These are phyloP conservation scores for Favolaschia claudopus DNA, from an alignment of 768 basidiomycete genomes.

Conservation along the genomic window DNA sequence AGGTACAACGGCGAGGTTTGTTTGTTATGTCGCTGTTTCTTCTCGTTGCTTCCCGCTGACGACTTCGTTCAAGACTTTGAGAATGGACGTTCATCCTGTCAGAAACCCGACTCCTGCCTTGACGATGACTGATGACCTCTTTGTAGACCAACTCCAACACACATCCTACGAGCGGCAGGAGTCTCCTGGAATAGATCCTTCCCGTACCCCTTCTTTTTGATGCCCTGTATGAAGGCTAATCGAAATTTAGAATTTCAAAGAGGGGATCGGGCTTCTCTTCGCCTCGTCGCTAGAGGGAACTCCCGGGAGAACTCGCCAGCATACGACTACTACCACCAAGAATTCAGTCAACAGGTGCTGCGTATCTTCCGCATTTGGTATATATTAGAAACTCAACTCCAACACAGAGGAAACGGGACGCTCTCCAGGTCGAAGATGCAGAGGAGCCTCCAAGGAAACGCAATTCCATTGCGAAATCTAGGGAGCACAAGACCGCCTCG, in stretches of 20 bases:
- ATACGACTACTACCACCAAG: conserved; percentile 34
- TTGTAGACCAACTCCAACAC: background rate
- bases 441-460: conserved; percentile 22
- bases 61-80: background rate
- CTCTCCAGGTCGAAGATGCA: conserved; percentile 7
- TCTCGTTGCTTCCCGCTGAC: too few relatives aligned
- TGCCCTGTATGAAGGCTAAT: conserved; percentile 11
- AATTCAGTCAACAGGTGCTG: conserved; percentile 32
- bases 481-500: background rate
- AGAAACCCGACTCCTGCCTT: background rate
- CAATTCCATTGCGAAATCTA: conserved; percentile 10
- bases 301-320: conserved; percentile 41
- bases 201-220: conserved; percentile 2
- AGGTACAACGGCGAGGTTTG: too few relatives aligned
- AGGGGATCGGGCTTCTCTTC: conserved; percentile 63
- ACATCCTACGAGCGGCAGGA: background rate
- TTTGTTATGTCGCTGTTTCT: too few relatives aligned
- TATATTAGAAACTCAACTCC: conserved; percentile 10
- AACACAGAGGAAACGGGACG: conserved; percentile 14
- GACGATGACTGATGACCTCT: background rate
- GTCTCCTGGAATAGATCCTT: background rate
- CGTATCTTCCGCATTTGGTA: background rate
- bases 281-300: conserved; percentile 60
- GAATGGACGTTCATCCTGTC: background rate
- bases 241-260: conserved; percentile 54